Percentiles rank a stretch among this genome's conserved stretches.
phyloP scores from a whole-genome alignment of 1,139 yeast genomes.

The Magnusiomyces magnusii region DNA sequence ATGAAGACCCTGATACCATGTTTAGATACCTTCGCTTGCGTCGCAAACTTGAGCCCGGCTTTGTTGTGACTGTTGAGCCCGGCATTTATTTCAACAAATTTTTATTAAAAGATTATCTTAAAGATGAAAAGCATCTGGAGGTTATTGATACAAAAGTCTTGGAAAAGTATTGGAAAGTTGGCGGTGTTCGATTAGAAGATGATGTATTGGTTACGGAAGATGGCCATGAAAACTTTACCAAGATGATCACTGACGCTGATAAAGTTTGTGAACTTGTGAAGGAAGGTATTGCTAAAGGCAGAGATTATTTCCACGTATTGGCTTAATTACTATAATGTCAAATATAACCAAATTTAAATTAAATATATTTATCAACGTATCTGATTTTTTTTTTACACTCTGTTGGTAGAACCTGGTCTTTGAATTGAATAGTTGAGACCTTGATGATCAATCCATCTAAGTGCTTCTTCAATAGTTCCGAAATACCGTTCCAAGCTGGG shows the following conservation, averaged over 20 bases:
- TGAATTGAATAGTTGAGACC: background rate
- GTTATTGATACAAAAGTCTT: slow-evolving; percentile 60
- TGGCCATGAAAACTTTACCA: slow-evolving; percentile 77
- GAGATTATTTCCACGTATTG: slow-evolving; percentile 56
- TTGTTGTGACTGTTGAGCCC: slow-evolving; percentile 94
- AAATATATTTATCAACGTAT: background rate
- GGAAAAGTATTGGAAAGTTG: slow-evolving; percentile 75
- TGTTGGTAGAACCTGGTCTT: background rate
- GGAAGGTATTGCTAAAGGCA: slow-evolving; percentile 59
- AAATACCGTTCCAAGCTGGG: slow-evolving; percentile 26
- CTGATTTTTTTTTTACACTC: background rate
- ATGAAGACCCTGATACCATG: slow-evolving; percentile 71
- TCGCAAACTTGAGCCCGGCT: slow-evolving; percentile 59
- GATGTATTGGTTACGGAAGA: slow-evolving; percentile 69
- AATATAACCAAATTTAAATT: too few relatives aligned
- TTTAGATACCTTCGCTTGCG: slow-evolving; percentile 73
- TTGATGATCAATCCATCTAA: slow-evolving; percentile 22
- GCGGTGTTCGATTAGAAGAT: slow-evolving; percentile 96
- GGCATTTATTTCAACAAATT: slow-evolving; percentile 88
- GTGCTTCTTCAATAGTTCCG: slow-evolving; percentile 34
- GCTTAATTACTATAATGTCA: too few relatives aligned
- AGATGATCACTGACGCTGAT: slow-evolving; percentile 73
- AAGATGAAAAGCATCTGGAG: slow-evolving; percentile 46
- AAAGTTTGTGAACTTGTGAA: slow-evolving; percentile 73
- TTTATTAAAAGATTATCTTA: slow-evolving; percentile 58